These are phyloP conservation scores for Spergularia marina DNA, from an alignment of 148 eudicot genomes.

Conservation along the genomic window DNA sequence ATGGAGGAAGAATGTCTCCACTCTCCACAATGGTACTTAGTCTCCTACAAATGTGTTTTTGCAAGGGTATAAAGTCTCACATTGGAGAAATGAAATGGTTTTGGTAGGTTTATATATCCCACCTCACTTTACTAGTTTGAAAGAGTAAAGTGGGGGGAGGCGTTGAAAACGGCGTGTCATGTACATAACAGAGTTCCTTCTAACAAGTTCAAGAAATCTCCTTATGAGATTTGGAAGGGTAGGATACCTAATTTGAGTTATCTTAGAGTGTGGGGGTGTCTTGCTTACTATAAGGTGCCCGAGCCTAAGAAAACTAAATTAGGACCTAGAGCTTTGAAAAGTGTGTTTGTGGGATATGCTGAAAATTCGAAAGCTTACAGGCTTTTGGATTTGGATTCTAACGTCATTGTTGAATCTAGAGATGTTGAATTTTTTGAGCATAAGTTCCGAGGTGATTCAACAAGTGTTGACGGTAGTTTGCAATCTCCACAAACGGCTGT, in stretches of 20 bases:
- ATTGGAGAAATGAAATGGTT: too few relatives aligned
- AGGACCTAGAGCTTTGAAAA: not conserved
- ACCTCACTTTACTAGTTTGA: too few relatives aligned
- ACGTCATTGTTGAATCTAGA: not conserved
- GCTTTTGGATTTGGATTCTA: not conserved
- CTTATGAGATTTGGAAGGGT: constrained; percentile 5
- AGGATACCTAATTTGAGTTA: not conserved
- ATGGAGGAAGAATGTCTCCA: too few relatives aligned
- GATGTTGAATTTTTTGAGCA: not conserved
- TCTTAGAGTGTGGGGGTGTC: constrained; percentile 10
- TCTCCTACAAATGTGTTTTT: too few relatives aligned
- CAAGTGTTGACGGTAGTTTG: not conserved
- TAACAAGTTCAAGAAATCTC: not conserved
- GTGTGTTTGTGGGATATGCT: constrained; percentile 9
- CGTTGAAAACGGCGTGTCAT: constrained; percentile 10
- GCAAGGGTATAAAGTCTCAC: too few relatives aligned
- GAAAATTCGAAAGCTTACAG: constrained; percentile 10
- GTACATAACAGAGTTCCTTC: constrained; percentile 11
- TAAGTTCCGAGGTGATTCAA: not conserved
- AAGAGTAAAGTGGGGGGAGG: constrained; percentile 21
- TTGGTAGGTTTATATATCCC: too few relatives aligned
- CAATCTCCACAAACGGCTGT: too few relatives aligned
- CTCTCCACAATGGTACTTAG: too few relatives aligned
- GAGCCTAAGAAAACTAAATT: constrained; percentile 3
- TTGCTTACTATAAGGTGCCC: not conserved